These are phyloP conservation scores for Selaginella tamariscina DNA, from an alignment of 75 land plant species.

Conservation along the genomic window DNA sequence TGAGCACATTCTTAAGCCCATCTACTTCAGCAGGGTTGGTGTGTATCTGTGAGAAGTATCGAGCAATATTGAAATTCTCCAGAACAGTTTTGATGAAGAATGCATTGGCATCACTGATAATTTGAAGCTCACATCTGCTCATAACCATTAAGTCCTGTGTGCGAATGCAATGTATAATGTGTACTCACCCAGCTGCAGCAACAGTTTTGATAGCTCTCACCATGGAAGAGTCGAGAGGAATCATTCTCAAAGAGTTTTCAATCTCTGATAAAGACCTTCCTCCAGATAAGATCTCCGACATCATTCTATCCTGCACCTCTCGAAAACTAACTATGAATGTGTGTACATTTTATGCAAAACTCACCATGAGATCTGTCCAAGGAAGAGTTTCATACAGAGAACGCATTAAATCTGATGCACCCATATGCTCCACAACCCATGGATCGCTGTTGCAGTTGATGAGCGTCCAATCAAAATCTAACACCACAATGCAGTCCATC, in stretches of 20 bases:
- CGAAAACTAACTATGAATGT: no score
- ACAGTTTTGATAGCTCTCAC: constrained; percentile 50
- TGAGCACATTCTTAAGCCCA: constrained; percentile 41
- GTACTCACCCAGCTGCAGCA: constrained; percentile 51
- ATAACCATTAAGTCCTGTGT: no score
- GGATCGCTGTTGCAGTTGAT: constrained; percentile 71
- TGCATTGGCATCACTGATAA: constrained; percentile 75
- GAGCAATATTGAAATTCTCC: constrained; percentile 34
- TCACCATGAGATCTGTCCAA: constrained; percentile 39
- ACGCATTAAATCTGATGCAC: constrained; percentile 39
- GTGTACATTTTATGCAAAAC: no score
- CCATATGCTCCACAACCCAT: constrained; percentile 61
- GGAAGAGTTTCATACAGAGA: constrained; percentile 46
- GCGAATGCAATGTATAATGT: no score
- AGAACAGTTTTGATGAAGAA: constrained; percentile 68
- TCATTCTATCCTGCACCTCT: constrained; percentile 74
- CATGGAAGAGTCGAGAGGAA: constrained; percentile 47
- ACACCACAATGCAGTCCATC: constrained; percentile 31
- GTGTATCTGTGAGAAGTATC: constrained; percentile 58
- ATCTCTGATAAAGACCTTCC: constrained; percentile 57
- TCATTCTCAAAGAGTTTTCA: constrained; percentile 29
- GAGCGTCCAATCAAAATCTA: constrained; percentile 67
- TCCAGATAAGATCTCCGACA: constrained; percentile 50
- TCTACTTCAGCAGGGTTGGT: constrained; percentile 58
- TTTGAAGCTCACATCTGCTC: constrained; percentile 71